Evolutionary conservation across 345 rosid genomes (phyloP), one percentile per base, ranked within the genome.

Genomic region (Microthlaspi erraticum): DNA sequence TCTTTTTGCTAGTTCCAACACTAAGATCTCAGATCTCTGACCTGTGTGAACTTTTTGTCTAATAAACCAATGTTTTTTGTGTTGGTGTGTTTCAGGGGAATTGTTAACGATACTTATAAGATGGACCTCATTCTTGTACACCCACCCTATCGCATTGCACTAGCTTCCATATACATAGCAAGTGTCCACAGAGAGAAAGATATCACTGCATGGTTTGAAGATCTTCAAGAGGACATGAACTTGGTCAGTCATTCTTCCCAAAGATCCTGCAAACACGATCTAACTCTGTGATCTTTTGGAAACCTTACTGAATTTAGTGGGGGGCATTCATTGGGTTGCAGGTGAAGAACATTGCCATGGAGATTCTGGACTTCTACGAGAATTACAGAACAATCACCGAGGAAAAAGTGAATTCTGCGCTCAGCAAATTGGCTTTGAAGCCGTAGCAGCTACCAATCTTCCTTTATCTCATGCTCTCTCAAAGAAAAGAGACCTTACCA

Each of bases 101-200:
- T 90, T 48, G 84, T 87, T 37, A 93, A 93, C 46, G 98, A 93
- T 76, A 93, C 98, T 5, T 93, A 87, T 87, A 93, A 81, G 90
- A 88, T 86, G 93, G 98, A 93, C 73, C 93, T 90, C 16, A 86
- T 93, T 70, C 97, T 93, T 42, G 80, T 87, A 56, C 89, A 93
- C 69, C 94, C 97, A 8, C 97, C 98, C 0, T 92, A 90, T 74
- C 78, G 90, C 71, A 88, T 91, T 63, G 96, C 97, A 8, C 62
- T 93, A 61, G 97, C 97, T 64, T 88, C 92, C 88, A 85, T 93
- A 55, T 93, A 83, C 68, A 91, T 91, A 58, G 92, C 93, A 41
- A 87, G 92, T 33, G 91, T 86, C 49, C 69, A 76, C 67, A 84
- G 78, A 68, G 98, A 91, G 13, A 87, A 79, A 82, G 98, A 91